phyloP scores from a whole-genome alignment of 2,329 filamentous ascomycete genomes.

The Colletotrichum chlorophyti region DNA sequence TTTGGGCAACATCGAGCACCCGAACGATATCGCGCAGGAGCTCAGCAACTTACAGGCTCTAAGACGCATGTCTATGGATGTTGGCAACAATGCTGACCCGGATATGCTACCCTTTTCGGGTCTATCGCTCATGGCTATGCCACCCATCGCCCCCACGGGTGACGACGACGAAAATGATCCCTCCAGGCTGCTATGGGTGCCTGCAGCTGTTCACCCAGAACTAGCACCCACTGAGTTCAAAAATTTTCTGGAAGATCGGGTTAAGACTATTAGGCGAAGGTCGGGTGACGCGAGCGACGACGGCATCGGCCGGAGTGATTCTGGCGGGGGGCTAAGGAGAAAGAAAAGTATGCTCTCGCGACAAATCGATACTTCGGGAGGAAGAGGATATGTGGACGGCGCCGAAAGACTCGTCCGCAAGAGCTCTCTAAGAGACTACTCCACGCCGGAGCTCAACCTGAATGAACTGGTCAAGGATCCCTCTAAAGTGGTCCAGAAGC shows the following conservation, averaged over 20 bases:
- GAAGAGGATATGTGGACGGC: conserved; percentile 76
- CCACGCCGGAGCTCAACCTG: conserved; percentile 69
- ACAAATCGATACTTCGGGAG: conserved; percentile 80
- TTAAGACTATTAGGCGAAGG: conserved; percentile 85
- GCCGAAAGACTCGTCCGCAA: conserved; percentile 80
- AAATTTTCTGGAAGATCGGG: conserved; percentile 91
- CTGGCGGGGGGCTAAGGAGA: conserved; percentile 69
- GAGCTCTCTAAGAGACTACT: conserved; percentile 64
- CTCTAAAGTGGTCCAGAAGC: conserved; percentile 71
- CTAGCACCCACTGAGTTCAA: conserved; percentile 96
- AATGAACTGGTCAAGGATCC: conserved; percentile 87
- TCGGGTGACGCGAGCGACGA: conserved; percentile 73
- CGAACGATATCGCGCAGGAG: conserved; percentile 89
- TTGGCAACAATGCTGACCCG: conserved; percentile 74
- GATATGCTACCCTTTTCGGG: conserved; percentile 78
- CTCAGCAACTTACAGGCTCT: conserved; percentile 91
- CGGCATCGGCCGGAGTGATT: conserved; percentile 58
- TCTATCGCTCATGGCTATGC: conserved; percentile 71
- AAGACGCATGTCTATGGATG: conserved; percentile 93
- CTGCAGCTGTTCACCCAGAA: conserved; percentile 91
- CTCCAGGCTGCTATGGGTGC: conserved; percentile 92
- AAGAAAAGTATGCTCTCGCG: conserved; percentile 97
- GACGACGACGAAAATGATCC: conserved; percentile 87
- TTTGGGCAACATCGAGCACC: conserved; percentile 88
- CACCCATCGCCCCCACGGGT: conserved; percentile 73